Base-by-base conservation (phyloP, 83 land plant genomes). In the Larix sibirica region DNA sequence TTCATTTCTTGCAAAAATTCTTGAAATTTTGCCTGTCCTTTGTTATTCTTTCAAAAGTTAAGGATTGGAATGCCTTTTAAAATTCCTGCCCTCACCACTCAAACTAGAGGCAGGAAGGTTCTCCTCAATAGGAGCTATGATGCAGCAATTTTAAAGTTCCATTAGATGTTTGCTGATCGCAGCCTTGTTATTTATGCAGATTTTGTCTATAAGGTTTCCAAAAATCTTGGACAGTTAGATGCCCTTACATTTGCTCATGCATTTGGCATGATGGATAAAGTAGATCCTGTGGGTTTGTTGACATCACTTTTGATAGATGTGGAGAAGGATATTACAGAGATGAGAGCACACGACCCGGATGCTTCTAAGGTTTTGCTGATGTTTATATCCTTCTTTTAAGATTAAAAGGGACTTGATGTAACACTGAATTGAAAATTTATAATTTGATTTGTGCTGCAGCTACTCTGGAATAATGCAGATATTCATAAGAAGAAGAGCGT, bases 141-240 rank as follows among this genome's bases (percentile, higher is more conserved):
- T 1, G 2, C 24, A 14, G 2, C 12, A 0, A 42, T 24, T 23
- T 65, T 6, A 9, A 24, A 18, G 23, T 7, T 44, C 50, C 9
- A 6, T 44, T 44, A 44, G 50, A 6, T 44, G 50, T 44, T 44
- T 44, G 50, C 0, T 7, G 50, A 44, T 6, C 9, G 7, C 0
- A 71, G 56, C 9, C 6, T 71, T 42, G 17, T 3, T 68, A 38
- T 38, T 81, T 42, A 3, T 81, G 33, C 80, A 81, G 82, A 81
- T 68, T 47, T 81, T 36, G 3, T 81, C n/a, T 80, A 81, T 42
- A 81, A 81, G 81, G 24, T 81, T 81, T 36, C 82, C 3, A 81
- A 81, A 42, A 38, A 12, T 61, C 50, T 80, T 21, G 33, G 36
- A 20, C 31, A 31, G 56, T 36, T 81, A 61, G 82, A 81, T 24